phyloP scores from a whole-genome alignment of 2,329 filamentous ascomycete genomes.

The Penicillium sp. region DNA sequence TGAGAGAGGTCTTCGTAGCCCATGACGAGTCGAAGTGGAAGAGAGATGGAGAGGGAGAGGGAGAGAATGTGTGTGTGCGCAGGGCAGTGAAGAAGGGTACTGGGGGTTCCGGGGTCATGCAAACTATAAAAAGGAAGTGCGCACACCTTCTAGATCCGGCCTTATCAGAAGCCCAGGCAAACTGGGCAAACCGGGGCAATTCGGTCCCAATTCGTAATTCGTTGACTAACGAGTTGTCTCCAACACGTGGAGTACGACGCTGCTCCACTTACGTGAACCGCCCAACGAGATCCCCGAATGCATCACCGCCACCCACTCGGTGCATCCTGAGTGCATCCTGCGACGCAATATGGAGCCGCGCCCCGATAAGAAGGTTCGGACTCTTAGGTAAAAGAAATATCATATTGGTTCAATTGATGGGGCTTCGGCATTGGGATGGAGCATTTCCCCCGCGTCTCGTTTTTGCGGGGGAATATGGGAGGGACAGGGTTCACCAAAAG shows the following conservation, averaged over 20 bases:
- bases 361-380: constrained; percentile 21
- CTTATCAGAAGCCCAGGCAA: constrained; percentile 12
- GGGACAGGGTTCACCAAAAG: too few species aligned
- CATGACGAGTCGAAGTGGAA: constrained; percentile 14
- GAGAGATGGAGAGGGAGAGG: too few species aligned
- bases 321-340: not conserved
- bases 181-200: not conserved
- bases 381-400: constrained; percentile 26
- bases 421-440: not conserved
- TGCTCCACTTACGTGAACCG: constrained; percentile 12
- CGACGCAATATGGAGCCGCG: not conserved
- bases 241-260: constrained; percentile 25
- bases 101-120: not conserved
- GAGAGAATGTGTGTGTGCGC: not conserved
- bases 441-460: not conserved
- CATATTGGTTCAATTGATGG: constrained; percentile 3
- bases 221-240: constrained; percentile 12
- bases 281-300: not conserved
- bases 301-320: not conserved
- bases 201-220: not conserved
- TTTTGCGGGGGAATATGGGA: constrained; percentile 3
- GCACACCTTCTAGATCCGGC: constrained; percentile 12
- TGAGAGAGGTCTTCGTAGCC: constrained; percentile 19
- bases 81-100: not conserved
- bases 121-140: constrained; percentile 9